A percentile compares a stretch with the other conserved stretches of the same genome.
Evolutionary conservation across 1,284 basidiomycete genomes (phyloP).

Genomic region (Takashimella koratensis): DNA sequence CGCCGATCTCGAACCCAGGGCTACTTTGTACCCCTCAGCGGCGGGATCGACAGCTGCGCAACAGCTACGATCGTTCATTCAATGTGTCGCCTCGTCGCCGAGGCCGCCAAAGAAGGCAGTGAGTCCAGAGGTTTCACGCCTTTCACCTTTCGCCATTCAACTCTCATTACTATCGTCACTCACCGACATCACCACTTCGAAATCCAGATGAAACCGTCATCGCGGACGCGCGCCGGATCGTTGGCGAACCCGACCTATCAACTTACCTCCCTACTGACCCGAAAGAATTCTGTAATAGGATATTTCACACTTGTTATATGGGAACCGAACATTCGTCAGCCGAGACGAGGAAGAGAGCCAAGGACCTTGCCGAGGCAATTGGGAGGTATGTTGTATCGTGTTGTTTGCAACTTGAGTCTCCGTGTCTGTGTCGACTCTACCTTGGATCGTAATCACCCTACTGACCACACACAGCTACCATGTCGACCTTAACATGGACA

Average conservation of each 20-base stretch:
- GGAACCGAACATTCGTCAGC: slow-evolving; percentile 90
- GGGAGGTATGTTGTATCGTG: slow-evolving; percentile 61
- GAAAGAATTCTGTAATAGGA: slow-evolving; percentile 74
- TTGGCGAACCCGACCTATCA: slow-evolving; percentile 74
- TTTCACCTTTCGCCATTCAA: neutral
- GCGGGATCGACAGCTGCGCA: slow-evolving; percentile 97
- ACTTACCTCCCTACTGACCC: slow-evolving; percentile 79
- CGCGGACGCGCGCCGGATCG: slow-evolving; percentile 81
- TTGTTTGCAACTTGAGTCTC: slow-evolving; percentile 1
- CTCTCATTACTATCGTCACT: neutral
- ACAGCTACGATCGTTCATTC: slow-evolving; percentile 93
- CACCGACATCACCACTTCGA: neutral
- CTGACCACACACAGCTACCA: slow-evolving; percentile 69
- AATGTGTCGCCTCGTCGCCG: slow-evolving; percentile 87
- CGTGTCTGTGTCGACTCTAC: slow-evolving; percentile 94
- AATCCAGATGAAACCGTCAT: slow-evolving; percentile 77
- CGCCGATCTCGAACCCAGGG: slow-evolving; percentile 89
- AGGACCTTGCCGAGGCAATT: slow-evolving; percentile 78
- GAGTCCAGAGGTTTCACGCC: slow-evolving; percentile 20
- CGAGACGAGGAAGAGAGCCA: slow-evolving; percentile 83
- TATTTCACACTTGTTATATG: slow-evolving; percentile 99
- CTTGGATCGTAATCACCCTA: slow-evolving; percentile 78
- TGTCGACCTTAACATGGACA: slow-evolving; percentile 94
- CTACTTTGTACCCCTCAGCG: slow-evolving; percentile 93
- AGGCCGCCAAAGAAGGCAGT: slow-evolving; percentile 71